phyloP scores from a whole-genome alignment of 1,139 yeast genomes.

The Candida tropicalis region DNA sequence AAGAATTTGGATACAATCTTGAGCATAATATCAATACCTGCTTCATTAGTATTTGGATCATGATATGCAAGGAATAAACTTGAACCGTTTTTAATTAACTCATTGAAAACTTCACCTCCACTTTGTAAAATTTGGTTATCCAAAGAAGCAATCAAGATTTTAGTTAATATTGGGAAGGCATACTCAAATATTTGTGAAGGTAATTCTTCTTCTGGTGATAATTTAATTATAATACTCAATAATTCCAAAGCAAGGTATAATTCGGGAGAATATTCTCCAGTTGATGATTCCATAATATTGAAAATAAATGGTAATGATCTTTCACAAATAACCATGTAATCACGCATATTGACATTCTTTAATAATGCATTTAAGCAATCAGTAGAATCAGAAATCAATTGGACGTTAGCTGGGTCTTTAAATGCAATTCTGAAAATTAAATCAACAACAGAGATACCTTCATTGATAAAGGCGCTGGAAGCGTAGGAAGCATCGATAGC shows the following conservation, averaged over 20 bases:
- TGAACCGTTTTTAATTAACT: slow-evolving; percentile 56
- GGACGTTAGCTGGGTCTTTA: slow-evolving; percentile 76
- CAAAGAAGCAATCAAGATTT: slow-evolving; percentile 53
- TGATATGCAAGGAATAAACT: slow-evolving; percentile 43
- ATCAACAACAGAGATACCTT: slow-evolving; percentile 39
- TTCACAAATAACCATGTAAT: slow-evolving; percentile 52
- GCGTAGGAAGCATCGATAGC: slow-evolving; percentile 44
- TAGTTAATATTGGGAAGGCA: slow-evolving; percentile 54
- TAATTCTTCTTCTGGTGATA: slow-evolving; percentile 38
- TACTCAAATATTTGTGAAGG: slow-evolving; percentile 52
- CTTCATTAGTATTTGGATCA: slow-evolving; percentile 38
- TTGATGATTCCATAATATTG: slow-evolving; percentile 28
- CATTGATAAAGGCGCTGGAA: slow-evolving; percentile 24
- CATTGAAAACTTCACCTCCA: slow-evolving; percentile 74
- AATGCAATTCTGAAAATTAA: slow-evolving; percentile 66
- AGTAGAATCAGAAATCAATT: slow-evolving; percentile 63
- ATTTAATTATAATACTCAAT: slow-evolving; percentile 56
- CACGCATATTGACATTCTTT: slow-evolving; percentile 43
- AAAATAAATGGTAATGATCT: slow-evolving; percentile 56
- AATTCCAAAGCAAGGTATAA: slow-evolving; percentile 70
- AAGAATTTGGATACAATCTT: slow-evolving; percentile 68
- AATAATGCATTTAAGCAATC: slow-evolving; percentile 64
- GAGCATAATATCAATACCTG: slow-evolving; percentile 60
- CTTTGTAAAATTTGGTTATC: slow-evolving; percentile 82
- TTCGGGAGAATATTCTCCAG: slow-evolving; percentile 55